These are phyloP conservation scores for Brettanomyces anomalus DNA, from an alignment of 805 yeast species.

Conservation along the genomic window DNA sequence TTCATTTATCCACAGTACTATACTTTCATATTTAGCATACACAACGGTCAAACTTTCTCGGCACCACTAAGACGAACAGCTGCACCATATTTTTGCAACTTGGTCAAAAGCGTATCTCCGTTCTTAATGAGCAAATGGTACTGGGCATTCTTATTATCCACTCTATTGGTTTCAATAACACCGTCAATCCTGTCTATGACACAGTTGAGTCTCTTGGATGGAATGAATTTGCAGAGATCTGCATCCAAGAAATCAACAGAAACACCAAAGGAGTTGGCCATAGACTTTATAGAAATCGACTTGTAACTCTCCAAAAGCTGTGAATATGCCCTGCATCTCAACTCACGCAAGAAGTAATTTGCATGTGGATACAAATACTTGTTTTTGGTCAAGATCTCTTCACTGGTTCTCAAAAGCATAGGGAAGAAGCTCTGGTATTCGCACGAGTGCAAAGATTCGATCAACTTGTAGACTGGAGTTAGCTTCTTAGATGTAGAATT, in stretches of 20 bases:
- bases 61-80: slow-evolving; percentile 94
- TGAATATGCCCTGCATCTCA: slow-evolving; percentile 91
- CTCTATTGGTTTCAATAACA: slow-evolving; percentile 89
- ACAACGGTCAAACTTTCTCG: slow-evolving; percentile 41
- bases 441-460: slow-evolving; percentile 80
- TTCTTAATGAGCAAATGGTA: slow-evolving; percentile 81
- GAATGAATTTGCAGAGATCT: slow-evolving; percentile 85
- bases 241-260: slow-evolving; percentile 75
- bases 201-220: slow-evolving; percentile 89
- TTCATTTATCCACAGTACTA: neutral
- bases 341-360: slow-evolving; percentile 77
- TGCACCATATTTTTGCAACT: slow-evolving; percentile 93
- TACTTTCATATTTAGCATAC: no score
- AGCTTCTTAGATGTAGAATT: slow-evolving; percentile 61
- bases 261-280: slow-evolving; percentile 94
- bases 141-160: slow-evolving; percentile 92
- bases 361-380: slow-evolving; percentile 70
- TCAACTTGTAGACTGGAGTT: slow-evolving; percentile 73
- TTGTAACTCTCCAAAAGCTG: slow-evolving; percentile 92
- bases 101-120: slow-evolving; percentile 88
- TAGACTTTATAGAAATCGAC: slow-evolving; percentile 78
- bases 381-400: slow-evolving; percentile 54
- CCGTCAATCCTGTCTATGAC: slow-evolving; percentile 94
- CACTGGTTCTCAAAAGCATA: slow-evolving; percentile 68
- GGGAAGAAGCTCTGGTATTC: slow-evolving; percentile 78